phyloP scores from a whole-genome alignment of 202 grass and related monocot species.

The Carex arenaria region DNA sequence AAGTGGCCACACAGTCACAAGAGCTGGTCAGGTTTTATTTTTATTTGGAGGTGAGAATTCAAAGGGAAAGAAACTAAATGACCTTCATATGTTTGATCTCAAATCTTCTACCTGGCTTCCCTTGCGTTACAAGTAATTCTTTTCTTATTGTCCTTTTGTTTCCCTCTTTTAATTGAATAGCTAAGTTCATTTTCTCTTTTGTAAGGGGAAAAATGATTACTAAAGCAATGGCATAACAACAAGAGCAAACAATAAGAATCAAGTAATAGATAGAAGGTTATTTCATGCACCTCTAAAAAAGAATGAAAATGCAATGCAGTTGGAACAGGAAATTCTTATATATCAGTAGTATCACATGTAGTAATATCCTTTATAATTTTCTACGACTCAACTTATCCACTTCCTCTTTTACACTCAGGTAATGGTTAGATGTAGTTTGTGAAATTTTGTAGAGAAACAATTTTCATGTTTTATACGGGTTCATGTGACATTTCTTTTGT shows the following conservation, averaged over 20 bases:
- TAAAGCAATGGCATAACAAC: background rate
- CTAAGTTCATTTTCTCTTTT: background rate
- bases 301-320: background rate
- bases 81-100: slow-evolving; percentile 98
- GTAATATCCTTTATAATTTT: background rate
- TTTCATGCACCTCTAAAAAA: background rate
- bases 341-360: background rate
- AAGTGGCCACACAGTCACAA: slow-evolving; percentile 88
- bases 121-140: slow-evolving; percentile 89
- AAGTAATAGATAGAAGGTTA: background rate
- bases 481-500: background rate
- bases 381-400: background rate
- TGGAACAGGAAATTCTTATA: background rate
- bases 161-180: background rate
- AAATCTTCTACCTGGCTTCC: slow-evolving; percentile 97
- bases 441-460: background rate
- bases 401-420: background rate
- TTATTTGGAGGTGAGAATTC: slow-evolving; percentile 88
- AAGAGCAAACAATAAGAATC: background rate
- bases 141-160: slow-evolving; percentile 7
- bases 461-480: background rate
- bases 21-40: slow-evolving; percentile 82
- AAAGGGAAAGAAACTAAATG: slow-evolving; percentile 93
- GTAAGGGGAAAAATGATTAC: background rate
- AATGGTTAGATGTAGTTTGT: background rate